Evolutionary conservation across 352 stramenopile species (phyloP), one percentile per base, ranked within the genome.

Genomic region (Phytophthora aleatoria): DNA sequence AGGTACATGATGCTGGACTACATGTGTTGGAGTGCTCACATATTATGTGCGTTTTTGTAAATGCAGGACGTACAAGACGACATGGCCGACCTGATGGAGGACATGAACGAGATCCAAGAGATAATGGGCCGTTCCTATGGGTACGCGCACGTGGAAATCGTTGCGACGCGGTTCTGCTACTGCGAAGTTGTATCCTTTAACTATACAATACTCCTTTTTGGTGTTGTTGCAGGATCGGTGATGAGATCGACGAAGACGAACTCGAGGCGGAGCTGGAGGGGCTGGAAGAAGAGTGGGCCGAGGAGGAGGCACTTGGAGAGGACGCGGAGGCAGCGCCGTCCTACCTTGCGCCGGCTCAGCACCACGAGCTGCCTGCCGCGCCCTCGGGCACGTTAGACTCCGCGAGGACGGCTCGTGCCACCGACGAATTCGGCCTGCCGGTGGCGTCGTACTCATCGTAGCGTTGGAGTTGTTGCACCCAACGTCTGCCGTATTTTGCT

Each of bases 101-200:
- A 99, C 61, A 98, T 99, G 83, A 97, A 98, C 65, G 96, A 99
- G 72, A 98, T 99, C 61, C 98, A 99, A 63, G 96, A 99, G 61
- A 91, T 96, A 42, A 89, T 99, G 73, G 95, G 94, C 8, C 87
- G 93, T 43, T 98, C 96, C 33, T 99, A 99, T 71, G 92, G 87
- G 87, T 94, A 78, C 51, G 73, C 53, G 13, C n/a, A 43, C 11
- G 12, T 12, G 6, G 24, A 44, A 4, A 39, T 48, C 20, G 1
- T 35, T 43, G 3, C 28, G 48, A 24, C 16, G 6, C 6, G 11
- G 20, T 36, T 12, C 6, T 47, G 3, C 39, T 30, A 5, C 4
- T 15, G 9, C 33, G 5, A 26, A 31, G 3, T 42, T 42, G 20
- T 20, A 26, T 50, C 16, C 12, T 41, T 41, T 44, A 55, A 55